A percentile compares a stretch with the other conserved stretches of the same genome.
phyloP scores from a whole-genome alignment of 2,329 filamentous ascomycete species.

The Dactylellina cionopaga region DNA sequence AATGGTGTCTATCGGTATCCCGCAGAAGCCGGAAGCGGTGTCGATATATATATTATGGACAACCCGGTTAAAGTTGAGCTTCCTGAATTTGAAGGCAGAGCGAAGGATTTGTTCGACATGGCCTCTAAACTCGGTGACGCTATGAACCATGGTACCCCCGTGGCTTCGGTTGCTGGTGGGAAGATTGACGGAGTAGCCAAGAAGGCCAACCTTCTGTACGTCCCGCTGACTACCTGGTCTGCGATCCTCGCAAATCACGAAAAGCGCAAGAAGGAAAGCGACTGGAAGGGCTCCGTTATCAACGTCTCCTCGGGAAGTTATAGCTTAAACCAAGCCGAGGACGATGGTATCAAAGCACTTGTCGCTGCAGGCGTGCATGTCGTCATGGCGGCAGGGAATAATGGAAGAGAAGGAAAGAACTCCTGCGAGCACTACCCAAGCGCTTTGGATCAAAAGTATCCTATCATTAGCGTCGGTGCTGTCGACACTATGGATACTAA shows the following conservation, averaged over 20 bases:
- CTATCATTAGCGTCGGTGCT: conserved; percentile 10
- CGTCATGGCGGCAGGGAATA: conserved; percentile 9
- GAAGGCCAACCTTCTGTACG: conserved; percentile 14
- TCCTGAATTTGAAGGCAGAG: conserved; percentile 15
- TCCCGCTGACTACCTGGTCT: not conserved
- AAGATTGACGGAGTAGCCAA: conserved; percentile 15
- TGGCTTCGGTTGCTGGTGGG: not conserved
- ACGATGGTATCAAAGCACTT: not conserved
- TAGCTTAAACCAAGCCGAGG: not conserved
- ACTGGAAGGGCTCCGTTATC: conserved; percentile 9
- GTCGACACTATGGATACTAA: not conserved
- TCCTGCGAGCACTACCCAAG: conserved; percentile 8
- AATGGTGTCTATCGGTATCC: conserved; percentile 9
- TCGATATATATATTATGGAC: conserved; percentile 20
- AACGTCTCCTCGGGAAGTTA: conserved; percentile 14
- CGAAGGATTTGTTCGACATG: not conserved
- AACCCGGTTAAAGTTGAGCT: not conserved
- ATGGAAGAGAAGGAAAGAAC: conserved; percentile 37
- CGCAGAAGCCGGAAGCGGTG: conserved; percentile 6
- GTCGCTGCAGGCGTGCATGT: conserved; percentile 5
- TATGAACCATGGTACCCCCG: not conserved
- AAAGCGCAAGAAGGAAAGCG: not conserved
- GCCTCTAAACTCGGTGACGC: not conserved
- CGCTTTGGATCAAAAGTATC: not conserved
- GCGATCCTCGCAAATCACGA: not conserved